Evolutionary conservation across 2,329 filamentous ascomycete species (phyloP).

Genomic region (Chaetothyriales sp.): DNA sequence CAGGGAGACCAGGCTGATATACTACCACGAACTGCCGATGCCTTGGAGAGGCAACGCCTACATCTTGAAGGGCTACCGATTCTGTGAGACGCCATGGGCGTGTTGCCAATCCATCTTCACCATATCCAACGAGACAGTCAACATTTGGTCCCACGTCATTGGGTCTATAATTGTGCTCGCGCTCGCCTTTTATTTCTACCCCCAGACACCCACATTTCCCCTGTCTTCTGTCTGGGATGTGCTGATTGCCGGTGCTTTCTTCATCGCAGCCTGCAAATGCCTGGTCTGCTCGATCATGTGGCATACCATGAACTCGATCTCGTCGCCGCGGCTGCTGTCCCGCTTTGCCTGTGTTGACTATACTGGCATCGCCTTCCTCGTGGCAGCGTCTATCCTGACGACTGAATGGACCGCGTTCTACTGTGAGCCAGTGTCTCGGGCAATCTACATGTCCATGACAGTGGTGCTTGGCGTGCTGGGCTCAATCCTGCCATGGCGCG

Average conservation of each 20-base stretch:
- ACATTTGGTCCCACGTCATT: constrained; percentile 93
- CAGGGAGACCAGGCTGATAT: constrained; percentile 65
- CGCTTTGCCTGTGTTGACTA: constrained; percentile 97
- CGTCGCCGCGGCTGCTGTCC: constrained; percentile 75
- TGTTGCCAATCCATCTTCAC: constrained; percentile 72
- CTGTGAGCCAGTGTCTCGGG: constrained; percentile 78
- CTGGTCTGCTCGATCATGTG: constrained; percentile 89
- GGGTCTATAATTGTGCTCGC: constrained; percentile 77
- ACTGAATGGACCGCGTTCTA: constrained; percentile 98
- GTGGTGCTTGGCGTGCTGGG: constrained; percentile 69
- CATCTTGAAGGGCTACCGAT: constrained; percentile 82
- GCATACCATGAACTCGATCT: constrained; percentile 98
- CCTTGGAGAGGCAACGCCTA: constrained; percentile 95
- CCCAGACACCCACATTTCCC: constrained; percentile 69
- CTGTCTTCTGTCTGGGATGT: constrained; percentile 77
- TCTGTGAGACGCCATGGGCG: constrained; percentile 78
- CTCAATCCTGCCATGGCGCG: constrained; percentile 89
- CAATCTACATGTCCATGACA: constrained; percentile 71
- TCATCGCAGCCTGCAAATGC: constrained; percentile 89
- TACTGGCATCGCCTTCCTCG: constrained; percentile 87
- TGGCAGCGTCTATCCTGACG: constrained; percentile 92
- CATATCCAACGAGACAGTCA: constrained; percentile 84
- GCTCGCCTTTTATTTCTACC: constrained; percentile 92
- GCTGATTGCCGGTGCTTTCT: constrained; percentile 83
- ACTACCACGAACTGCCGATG: constrained; percentile 75